Evolutionary conservation across 345 rosid genomes (phyloP), one percentile per base, ranked within the genome.

Genomic region (Euphorbia tirucalli): DNA sequence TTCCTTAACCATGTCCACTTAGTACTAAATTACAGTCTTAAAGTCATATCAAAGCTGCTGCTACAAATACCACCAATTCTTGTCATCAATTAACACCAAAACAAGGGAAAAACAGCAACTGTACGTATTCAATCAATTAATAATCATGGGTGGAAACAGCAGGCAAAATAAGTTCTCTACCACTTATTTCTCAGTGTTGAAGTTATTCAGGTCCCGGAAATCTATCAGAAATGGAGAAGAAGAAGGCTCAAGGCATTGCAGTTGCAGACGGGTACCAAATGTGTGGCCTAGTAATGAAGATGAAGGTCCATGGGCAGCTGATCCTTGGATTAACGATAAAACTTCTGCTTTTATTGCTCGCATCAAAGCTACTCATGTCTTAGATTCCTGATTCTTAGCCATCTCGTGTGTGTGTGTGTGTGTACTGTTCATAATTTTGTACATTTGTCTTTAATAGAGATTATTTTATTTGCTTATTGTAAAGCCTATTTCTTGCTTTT

Each of bases 281-380:
- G 27, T n/a, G n/a, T n/a, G n/a, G n/a, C n/a, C n/a, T n/a, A n/a
- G n/a, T n/a, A n/a, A n/a, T 32, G 65, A 35, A 19, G 21, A 35
- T 61, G 65, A 61, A 61, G 44, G 44, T 61, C 65, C 25, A 32
- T 61, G 46, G 46, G 11, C 27, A 32, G 65, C 65, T 19, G 65
- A 61, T 35, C 44, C 65, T 31, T 39, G 14, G 13, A 61, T 61
- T 9, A 61, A 61, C 31, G 43, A 61, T 32, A 61, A 61, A 61
- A 61, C 65, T 32, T 35, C 65, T 18, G 65, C 65, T 61, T 61
- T 61, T 61, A 61, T 61, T 16, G 65, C 65, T 32, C 65, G 65
- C 21, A 61, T 61, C 13, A 35, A 61, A 32, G 44, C 65, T 31
- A 31, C 35, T 61, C 65, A 61, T n/a, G 11, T 16, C 65, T 18